phyloP scores from a whole-genome alignment of 768 basidiomycete genomes.

The Xerocomus potaroensis region DNA sequence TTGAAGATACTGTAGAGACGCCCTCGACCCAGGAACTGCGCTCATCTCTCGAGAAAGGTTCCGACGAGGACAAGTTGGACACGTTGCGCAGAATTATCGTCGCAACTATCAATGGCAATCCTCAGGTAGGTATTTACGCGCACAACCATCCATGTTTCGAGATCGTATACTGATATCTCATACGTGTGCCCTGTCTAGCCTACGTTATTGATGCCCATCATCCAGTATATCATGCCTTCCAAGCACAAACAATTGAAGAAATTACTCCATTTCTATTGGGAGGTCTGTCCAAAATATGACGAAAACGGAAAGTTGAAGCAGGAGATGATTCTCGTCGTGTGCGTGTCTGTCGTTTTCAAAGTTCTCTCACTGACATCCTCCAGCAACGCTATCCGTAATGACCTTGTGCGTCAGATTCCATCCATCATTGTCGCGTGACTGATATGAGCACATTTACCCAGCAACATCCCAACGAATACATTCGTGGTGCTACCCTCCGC shows the following conservation, averaged over 20 bases:
- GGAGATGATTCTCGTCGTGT: slow-evolving; percentile 99
- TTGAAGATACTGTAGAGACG: slow-evolving; percentile 66
- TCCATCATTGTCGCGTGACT: background rate
- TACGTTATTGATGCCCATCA: slow-evolving; percentile 94
- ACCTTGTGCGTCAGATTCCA: slow-evolving; percentile 60
- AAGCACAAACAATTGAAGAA: slow-evolving; percentile 97
- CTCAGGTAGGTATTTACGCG: slow-evolving; percentile 56
- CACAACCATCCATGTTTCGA: background rate
- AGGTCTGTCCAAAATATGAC: slow-evolving; percentile 97
- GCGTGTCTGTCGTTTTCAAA: slow-evolving; percentile 34
- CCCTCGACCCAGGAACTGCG: slow-evolving; percentile 82
- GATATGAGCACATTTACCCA: slow-evolving; percentile 26
- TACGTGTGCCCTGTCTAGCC: slow-evolving; percentile 46
- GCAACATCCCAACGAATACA: slow-evolving; percentile 99
- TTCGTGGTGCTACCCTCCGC: slow-evolving; percentile 94
- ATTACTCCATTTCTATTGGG: slow-evolving; percentile 92
- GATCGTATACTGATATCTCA: background rate
- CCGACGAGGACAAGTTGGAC: slow-evolving; percentile 95
- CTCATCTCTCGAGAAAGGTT: slow-evolving; percentile 85
- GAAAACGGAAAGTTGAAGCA: slow-evolving; percentile 97
- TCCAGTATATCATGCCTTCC: slow-evolving; percentile 95
- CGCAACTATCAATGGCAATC: slow-evolving; percentile 91
- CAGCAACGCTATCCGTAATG: slow-evolving; percentile 96
- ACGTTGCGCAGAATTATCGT: slow-evolving; percentile 92
- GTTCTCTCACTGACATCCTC: slow-evolving; percentile 5